These are phyloP conservation scores for Kwoniella sp. DNA, from an alignment of 768 basidiomycete species.

Conservation along the genomic window DNA sequence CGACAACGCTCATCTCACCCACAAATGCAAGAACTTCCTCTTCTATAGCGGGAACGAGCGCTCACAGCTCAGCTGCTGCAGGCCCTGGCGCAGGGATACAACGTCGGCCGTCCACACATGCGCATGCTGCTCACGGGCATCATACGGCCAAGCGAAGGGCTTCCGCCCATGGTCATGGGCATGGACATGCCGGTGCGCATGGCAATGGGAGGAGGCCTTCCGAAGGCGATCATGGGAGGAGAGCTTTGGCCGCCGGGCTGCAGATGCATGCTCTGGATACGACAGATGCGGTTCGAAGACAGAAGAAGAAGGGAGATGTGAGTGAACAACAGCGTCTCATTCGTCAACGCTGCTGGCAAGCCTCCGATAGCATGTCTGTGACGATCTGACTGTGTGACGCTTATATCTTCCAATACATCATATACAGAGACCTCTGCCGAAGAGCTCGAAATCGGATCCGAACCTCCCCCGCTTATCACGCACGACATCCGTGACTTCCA, in stretches of 20 bases:
- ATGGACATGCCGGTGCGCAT: slow-evolving; percentile 19
- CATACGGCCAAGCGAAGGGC: slow-evolving; percentile 13
- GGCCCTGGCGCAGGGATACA: background rate
- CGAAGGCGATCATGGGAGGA: slow-evolving; percentile 37
- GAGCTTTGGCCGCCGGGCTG: slow-evolving; percentile 42
- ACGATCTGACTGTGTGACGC: slow-evolving; percentile 3
- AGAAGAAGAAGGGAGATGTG: slow-evolving; percentile 35
- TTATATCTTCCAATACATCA: too few relatives aligned
- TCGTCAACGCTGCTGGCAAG: too few relatives aligned
- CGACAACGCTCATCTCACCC: slow-evolving; percentile 23
- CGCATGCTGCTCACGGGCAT: slow-evolving; percentile 22
- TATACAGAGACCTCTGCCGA: slow-evolving; percentile 37
- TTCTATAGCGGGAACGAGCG: background rate
- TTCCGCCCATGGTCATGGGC: slow-evolving; percentile 17
- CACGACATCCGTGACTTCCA: slow-evolving; percentile 35
- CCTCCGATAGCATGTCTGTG: slow-evolving; percentile 1
- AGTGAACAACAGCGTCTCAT: slow-evolving; percentile 6
- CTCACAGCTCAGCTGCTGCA: background rate
- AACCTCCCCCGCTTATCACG: slow-evolving; percentile 43
- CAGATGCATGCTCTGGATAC: slow-evolving; percentile 40
- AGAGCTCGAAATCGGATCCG: slow-evolving; percentile 43
- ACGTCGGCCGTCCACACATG: background rate
- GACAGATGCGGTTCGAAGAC: slow-evolving; percentile 24
- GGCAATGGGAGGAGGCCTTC: slow-evolving; percentile 24
- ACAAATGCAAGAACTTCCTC: slow-evolving; percentile 6